Base-by-base conservation (phyloP, 1,139 yeast genomes). In the Candida sojae region DNA sequence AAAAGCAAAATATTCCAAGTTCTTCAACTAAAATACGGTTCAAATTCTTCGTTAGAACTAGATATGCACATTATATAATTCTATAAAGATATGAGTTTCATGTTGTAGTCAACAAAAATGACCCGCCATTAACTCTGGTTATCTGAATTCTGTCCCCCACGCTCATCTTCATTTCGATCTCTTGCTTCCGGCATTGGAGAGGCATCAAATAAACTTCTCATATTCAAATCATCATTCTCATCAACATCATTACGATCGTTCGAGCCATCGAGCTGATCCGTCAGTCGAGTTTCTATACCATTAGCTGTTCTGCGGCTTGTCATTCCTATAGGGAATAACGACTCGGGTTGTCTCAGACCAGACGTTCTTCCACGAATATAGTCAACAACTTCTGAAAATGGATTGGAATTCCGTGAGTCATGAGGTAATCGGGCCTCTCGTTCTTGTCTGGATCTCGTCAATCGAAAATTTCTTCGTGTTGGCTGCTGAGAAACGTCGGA, bases 1-100 rank as follows among this genome's bases (percentile, higher is more conserved):
- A 49, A 80, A 73, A 59, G 73, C 75, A 33, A 79, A 75, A 52
- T 79, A 82, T 52, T 73, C 88, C 12, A 84, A 80, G 58, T 85
- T 85, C 58, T 85, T 85, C 40, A 30, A 43, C 3, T 54, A 39
- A 45, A 23, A 31, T 26, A 11, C 3, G 21, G 21, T 17, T 17
- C 21, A 17, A 17, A 17, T 17, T 2, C 21, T 17, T 17, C 21
- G 21, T 17, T 17, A 8, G 17, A 31, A 26, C 11, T 26, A 39
- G 5, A 12, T 35, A 36, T 40, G n/a, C 13, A 31, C 38, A 17
- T 35, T 17, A 35, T 35, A 35, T 10, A 35, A 26, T 3, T 35
- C 26, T 35, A 35, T 13, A 17, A 28, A 13, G 6, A 31, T 28
- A n/a, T 6, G 7, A 11, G n/a, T 17, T 17, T 17, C 9, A 32